phyloP scores from a whole-genome alignment of 2,329 filamentous ascomycete species.

The Diatrype stigma region DNA sequence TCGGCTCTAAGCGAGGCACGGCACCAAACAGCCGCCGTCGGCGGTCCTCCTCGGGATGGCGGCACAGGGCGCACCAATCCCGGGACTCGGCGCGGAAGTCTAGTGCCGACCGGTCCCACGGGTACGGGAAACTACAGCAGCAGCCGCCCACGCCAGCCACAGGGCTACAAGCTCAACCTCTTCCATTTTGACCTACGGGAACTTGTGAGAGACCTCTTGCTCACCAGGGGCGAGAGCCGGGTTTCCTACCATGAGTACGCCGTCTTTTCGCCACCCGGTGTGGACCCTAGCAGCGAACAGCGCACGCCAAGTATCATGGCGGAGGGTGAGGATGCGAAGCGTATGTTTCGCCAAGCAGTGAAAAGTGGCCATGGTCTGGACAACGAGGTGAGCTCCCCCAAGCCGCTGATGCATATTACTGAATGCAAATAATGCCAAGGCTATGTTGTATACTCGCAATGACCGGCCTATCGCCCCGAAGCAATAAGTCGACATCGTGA shows the following conservation, averaged over 20 bases:
- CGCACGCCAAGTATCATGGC: constrained; percentile 26
- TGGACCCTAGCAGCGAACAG: constrained; percentile 13
- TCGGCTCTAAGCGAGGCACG: constrained; percentile 20
- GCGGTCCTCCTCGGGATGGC: constrained; percentile 13
- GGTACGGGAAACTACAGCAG: constrained; percentile 5
- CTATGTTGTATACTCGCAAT: not conserved
- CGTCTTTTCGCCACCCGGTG: constrained; percentile 19
- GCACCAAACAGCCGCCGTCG: constrained; percentile 14
- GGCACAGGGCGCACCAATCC: constrained; percentile 16
- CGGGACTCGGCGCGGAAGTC: constrained; percentile 22
- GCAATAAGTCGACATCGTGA: not conserved
- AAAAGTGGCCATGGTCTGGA: constrained; percentile 22
- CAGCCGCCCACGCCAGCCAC: constrained; percentile 8
- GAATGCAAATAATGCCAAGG: not conserved
- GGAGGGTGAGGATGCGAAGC: constrained; percentile 20
- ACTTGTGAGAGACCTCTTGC: constrained; percentile 20
- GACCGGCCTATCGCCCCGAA: not conserved
- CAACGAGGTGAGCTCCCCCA: constrained; percentile 17
- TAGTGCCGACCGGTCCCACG: constrained; percentile 15
- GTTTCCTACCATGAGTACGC: constrained; percentile 29
- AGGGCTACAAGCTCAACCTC: constrained; percentile 19
- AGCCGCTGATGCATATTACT: not conserved
- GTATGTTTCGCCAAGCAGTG: constrained; percentile 24
- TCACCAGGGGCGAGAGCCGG: constrained; percentile 18
- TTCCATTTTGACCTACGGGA: constrained; percentile 27